Evolutionary conservation across 331 rosid genomes (phyloP).

Genomic region (Malus hybrid): DNA sequence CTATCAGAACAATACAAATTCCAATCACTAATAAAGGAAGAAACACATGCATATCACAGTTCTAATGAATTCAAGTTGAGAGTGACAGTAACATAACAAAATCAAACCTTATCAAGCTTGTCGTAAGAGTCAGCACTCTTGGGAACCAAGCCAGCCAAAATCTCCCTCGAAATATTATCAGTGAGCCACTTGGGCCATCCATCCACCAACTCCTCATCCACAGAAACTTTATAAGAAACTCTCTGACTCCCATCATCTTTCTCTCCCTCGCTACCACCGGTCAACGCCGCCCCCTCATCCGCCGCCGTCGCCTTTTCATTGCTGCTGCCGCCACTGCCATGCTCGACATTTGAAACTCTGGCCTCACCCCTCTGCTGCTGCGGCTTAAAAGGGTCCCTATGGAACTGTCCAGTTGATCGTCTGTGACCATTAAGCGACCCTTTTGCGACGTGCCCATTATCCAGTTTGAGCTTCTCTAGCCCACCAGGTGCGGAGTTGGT

Average conservation of each 20-base stretch:
- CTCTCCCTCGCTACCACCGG: neutral
- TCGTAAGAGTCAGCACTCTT: slow-evolving; percentile 65
- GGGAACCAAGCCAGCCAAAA: slow-evolving; percentile 53
- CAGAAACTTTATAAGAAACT: slow-evolving; percentile 5
- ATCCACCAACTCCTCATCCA: slow-evolving; percentile 45
- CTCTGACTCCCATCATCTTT: slow-evolving; percentile 6
- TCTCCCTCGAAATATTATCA: slow-evolving; percentile 57
- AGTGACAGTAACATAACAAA: neutral
- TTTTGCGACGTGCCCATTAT: slow-evolving; percentile 48
- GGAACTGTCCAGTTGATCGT: slow-evolving; percentile 41
- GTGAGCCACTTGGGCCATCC: slow-evolving; percentile 52
- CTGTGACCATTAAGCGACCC: slow-evolving; percentile 23
- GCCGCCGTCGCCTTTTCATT: neutral
- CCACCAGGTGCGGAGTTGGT: slow-evolving; percentile 17
- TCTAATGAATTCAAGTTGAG: neutral
- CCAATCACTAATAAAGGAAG: neutral
- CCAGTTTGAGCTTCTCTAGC: slow-evolving; percentile 44
- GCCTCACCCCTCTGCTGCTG: slow-evolving; percentile 9
- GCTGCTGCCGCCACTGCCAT: neutral
- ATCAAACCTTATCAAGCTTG: slow-evolving; percentile 60
- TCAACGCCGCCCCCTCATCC: slow-evolving; percentile 11
- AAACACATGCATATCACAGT: neutral
- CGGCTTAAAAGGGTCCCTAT: slow-evolving; percentile 1
- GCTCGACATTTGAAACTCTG: slow-evolving; percentile 8
- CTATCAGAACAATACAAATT: neutral